phyloP scores from a whole-genome alignment of 2,329 filamentous ascomycete species.

The Plectosphaerella plurivora region DNA sequence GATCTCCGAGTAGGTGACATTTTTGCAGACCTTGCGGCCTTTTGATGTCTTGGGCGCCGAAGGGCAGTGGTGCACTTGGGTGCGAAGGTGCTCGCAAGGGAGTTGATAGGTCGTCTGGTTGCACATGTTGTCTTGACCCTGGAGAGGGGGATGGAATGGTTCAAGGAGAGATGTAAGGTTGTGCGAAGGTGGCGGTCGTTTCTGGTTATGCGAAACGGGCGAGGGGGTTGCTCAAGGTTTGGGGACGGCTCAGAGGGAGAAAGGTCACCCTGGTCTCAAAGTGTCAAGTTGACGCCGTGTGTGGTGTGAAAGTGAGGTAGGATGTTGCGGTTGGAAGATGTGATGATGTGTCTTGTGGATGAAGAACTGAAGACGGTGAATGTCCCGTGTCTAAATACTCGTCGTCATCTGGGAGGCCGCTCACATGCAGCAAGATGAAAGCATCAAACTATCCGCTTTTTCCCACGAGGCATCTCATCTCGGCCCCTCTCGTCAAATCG shows the following conservation, averaged over 20 bases:
- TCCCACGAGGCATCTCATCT: neutral
- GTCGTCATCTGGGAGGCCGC: neutral
- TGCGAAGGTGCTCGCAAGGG: conserved; percentile 46
- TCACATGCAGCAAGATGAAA: too few species aligned
- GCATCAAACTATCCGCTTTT: too few species aligned
- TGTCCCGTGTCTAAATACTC: neutral
- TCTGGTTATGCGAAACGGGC: neutral
- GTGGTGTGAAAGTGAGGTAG: too few species aligned
- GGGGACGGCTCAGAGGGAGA: neutral
- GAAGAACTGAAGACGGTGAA: too few species aligned
- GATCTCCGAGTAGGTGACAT: conserved; percentile 35
- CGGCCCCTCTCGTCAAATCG: neutral
- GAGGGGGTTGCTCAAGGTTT: too few species aligned
- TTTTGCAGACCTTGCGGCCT: conserved; percentile 34
- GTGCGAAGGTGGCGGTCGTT: neutral
- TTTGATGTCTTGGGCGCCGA: conserved; percentile 25
- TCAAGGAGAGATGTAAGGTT: neutral
- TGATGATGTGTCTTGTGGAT: too few species aligned
- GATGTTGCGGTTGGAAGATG: too few species aligned
- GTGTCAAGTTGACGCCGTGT: too few species aligned
- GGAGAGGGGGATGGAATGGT: neutral
- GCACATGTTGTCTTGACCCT: conserved; percentile 32
- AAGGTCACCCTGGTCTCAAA: neutral
- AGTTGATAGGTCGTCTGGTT: conserved; percentile 45
- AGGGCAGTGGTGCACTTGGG: conserved; percentile 38